Percentiles rank a stretch among this genome's conserved stretches.
phyloP scores from a whole-genome alignment of 345 rosid species.

The Lepidium sativum region DNA sequence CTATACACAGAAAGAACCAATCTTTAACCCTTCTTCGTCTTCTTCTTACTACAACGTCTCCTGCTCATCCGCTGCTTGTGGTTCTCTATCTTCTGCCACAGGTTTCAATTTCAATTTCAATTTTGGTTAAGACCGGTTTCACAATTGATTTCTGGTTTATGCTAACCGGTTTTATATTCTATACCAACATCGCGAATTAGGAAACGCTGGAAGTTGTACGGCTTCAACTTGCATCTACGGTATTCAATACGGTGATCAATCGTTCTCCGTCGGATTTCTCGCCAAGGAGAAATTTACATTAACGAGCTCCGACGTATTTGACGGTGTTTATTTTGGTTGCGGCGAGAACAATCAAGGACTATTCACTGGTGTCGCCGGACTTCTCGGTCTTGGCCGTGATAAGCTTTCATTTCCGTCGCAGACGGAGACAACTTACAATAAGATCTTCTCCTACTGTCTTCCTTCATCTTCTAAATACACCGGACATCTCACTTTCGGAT shows the following conservation, averaged over 20 bases:
- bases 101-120: conserved; percentile 31
- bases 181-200: no score
- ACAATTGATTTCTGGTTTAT: neutral
- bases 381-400: conserved; percentile 80
- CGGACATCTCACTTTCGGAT: conserved; percentile 72
- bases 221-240: conserved; percentile 62
- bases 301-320: conserved; percentile 38
- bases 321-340: conserved; percentile 59
- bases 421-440: conserved; percentile 46
- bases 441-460: conserved; percentile 77
- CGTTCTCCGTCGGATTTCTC: conserved; percentile 59
- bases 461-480: conserved; percentile 61
- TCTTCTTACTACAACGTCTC: conserved; percentile 51
- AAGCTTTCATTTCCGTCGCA: conserved; percentile 59
- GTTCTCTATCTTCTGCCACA: conserved; percentile 43
- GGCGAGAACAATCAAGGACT: conserved; percentile 77
- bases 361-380: conserved; percentile 60
- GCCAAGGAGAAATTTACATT: conserved; percentile 53
- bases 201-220: conserved; percentile 40
- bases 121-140: neutral
- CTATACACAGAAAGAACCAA: conserved; percentile 44
- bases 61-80: conserved; percentile 40
- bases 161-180: neutral
- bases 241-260: conserved; percentile 69
- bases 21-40: conserved; percentile 43